Percentiles rank a stretch among this genome's conserved stretches.
Evolutionary conservation across 805 yeast genomes (phyloP).

Genomic region (Wickerhamomyces chambardii): DNA sequence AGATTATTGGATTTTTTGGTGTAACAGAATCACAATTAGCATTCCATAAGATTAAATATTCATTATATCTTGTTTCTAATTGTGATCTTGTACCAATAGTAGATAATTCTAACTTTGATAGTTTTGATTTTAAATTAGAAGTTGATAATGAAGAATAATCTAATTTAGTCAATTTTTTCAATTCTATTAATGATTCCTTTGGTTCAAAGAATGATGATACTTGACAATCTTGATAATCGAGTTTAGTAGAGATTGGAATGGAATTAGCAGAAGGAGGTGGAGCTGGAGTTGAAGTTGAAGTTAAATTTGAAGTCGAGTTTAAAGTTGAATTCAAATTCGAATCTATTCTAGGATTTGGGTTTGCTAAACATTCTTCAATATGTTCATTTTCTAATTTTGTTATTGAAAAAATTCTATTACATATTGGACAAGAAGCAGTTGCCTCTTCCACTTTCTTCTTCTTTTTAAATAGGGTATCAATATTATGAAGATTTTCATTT

Average conservation of each 20-base stretch:
- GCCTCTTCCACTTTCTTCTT: slow-evolving; percentile 11
- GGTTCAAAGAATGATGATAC: slow-evolving; percentile 22
- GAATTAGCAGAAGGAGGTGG: slow-evolving; percentile 17
- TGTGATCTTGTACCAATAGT: slow-evolving; percentile 53
- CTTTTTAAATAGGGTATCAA: slow-evolving; percentile 11
- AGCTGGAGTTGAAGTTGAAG: slow-evolving; percentile 1
- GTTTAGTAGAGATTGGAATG: no score
- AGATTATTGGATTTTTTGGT: slow-evolving; percentile 48
- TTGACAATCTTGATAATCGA: no score
- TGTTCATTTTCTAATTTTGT: slow-evolving; percentile 45
- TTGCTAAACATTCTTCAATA: slow-evolving; percentile 46
- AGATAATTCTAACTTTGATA: slow-evolving; percentile 45
- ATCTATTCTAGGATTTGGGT: slow-evolving; percentile 10
- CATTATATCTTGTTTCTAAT: slow-evolving; percentile 64
- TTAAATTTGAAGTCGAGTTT: slow-evolving; percentile 1
- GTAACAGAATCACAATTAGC: slow-evolving; percentile 67
- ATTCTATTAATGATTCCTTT: slow-evolving; percentile 17
- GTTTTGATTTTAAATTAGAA: slow-evolving; percentile 50
- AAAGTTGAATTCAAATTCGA: slow-evolving; percentile 2
- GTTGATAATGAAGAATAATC: slow-evolving; percentile 54
- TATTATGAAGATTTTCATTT: no score
- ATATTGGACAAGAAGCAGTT: slow-evolving; percentile 56
- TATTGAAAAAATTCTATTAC: slow-evolving; percentile 41
- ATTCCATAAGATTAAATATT: slow-evolving; percentile 71
- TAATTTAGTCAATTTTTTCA: slow-evolving; percentile 46